Base-by-base conservation (phyloP, 2,329 filamentous ascomycete species). In the Raffaelea deltoideospora region DNA sequence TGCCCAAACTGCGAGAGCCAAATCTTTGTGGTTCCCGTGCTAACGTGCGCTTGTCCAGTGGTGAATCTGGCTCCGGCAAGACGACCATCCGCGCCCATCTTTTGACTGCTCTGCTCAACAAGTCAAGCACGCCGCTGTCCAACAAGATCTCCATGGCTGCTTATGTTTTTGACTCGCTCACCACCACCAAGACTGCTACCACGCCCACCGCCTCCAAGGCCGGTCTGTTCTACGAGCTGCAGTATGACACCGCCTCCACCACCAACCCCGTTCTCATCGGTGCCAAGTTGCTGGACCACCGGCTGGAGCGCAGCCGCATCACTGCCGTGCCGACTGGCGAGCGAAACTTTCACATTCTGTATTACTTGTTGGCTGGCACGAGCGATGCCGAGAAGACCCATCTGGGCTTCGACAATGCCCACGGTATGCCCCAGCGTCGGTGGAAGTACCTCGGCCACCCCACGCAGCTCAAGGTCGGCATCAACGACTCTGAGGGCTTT, bases 361-460 rank as follows among this genome's bases (percentile, higher is more conserved):
- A 98, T 63, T 98, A 98, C 55, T 73, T 98, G 4, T 64, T 98
- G 22, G 81, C 88, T 1, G 90, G 90, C 39, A 96, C 90, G 11
- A 95, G 86, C 49, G 68, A 75, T 4, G 84, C 85, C 4, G 90
- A 98, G 56, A 95, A 88, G 64, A 57, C 78, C 11, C 90, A 98
- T 65, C 63, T 98, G 5, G 70, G 73, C 11, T 63, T 76, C 18
- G 70, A 76, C 21, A 60, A 62, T 18, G 55, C 64, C 3, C 54
- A 60, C 6, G 59, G 56, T 6, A 53, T 53, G 13, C 53, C 64
- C 4, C 74, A 79, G 50, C 92, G 85, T 61, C 70, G 90, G 58
- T 98, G 90, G 90, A 82, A 86, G 53, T 98, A 93, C 52, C 71
- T 98, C 4, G 90, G 90, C 3, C 90, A 98, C 49, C 90, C 88